These are phyloP conservation scores for Chondrostereum purpureum DNA, from an alignment of 1,284 basidiomycete genomes.

Conservation along the genomic window DNA sequence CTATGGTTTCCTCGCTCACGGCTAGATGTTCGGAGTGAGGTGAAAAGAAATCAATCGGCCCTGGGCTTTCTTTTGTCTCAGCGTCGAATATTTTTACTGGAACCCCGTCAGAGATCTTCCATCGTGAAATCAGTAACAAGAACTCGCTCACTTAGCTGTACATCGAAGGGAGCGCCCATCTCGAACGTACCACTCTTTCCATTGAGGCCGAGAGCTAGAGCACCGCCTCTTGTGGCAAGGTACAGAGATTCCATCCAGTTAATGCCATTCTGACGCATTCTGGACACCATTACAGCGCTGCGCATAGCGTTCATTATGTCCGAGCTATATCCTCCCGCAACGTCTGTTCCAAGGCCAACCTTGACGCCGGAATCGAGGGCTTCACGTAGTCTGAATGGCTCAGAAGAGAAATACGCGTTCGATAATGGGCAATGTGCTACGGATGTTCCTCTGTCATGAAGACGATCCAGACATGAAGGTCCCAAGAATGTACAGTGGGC, in stretches of 20 bases:
- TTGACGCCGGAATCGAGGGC: slow-evolving; percentile 56
- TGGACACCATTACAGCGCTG: slow-evolving; percentile 63
- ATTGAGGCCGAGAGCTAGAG: slow-evolving; percentile 53
- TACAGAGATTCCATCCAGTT: slow-evolving; percentile 77
- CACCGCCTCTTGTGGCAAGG: slow-evolving; percentile 74
- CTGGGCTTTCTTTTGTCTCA: slow-evolving; percentile 36
- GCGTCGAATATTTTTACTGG: slow-evolving; percentile 48
- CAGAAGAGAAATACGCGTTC: slow-evolving; percentile 77
- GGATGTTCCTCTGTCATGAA: slow-evolving; percentile 48
- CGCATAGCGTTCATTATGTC: slow-evolving; percentile 78
- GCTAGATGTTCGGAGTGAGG: slow-evolving; percentile 15
- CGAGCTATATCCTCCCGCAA: slow-evolving; percentile 77
- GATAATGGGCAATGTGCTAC: slow-evolving; percentile 83
- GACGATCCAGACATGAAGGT: slow-evolving; percentile 39
- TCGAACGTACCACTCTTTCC: slow-evolving; percentile 46
- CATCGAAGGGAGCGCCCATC: slow-evolving; percentile 74
- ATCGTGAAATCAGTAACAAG: slow-evolving; percentile 1
- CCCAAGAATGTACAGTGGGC: slow-evolving; percentile 81
- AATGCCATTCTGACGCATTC: slow-evolving; percentile 69
- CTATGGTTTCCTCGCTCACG: slow-evolving; percentile 52
- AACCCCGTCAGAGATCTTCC: slow-evolving; percentile 1
- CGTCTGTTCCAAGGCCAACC: slow-evolving; percentile 78
- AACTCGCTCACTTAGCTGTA: slow-evolving; percentile 70
- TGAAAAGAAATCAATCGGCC: slow-evolving; percentile 65
- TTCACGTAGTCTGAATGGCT: slow-evolving; percentile 69